Evolutionary conservation across 257 asterid species (phyloP).

Genomic region (Solanum sejunctum): DNA sequence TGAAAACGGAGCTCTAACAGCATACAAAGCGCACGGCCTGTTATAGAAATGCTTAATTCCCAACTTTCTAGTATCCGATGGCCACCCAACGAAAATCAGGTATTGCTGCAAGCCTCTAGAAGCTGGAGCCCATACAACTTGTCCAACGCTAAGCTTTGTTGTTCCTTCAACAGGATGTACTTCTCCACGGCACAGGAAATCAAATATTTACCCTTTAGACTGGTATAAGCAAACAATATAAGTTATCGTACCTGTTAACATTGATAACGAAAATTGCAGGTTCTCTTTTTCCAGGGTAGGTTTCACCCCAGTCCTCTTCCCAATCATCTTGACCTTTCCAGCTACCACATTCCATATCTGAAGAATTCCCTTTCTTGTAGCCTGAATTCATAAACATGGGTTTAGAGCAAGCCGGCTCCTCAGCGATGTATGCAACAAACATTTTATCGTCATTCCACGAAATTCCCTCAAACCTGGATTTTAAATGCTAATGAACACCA

Average conservation of each 20-base stretch:
- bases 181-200: slow-evolving; percentile 64
- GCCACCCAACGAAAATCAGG: slow-evolving; percentile 89
- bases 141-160: slow-evolving; percentile 74
- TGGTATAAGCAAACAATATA: not conserved
- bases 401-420: slow-evolving; percentile 54
- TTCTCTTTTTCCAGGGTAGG: slow-evolving; percentile 76
- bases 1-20: slow-evolving; percentile 49
- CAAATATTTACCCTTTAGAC: not conserved
- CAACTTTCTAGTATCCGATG: slow-evolving; percentile 65
- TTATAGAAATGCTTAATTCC: slow-evolving; percentile 79
- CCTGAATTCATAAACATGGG: slow-evolving; percentile 56
- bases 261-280: slow-evolving; percentile 78
- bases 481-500: not conserved
- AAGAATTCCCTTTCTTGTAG: slow-evolving; percentile 34
- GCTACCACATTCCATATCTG: slow-evolving; percentile 60
- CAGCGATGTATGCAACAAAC: slow-evolving; percentile 72
- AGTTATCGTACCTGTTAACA: slow-evolving; percentile 31
- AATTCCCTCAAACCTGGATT: slow-evolving; percentile 86
- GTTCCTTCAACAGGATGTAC: slow-evolving; percentile 44
- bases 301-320: slow-evolving; percentile 99
- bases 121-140: slow-evolving; percentile 84
- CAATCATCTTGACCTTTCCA: slow-evolving; percentile 95
- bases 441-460: slow-evolving; percentile 88
- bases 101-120: slow-evolving; percentile 27
- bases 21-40: slow-evolving; percentile 81